A percentile compares a stretch with the other conserved stretches of the same genome.
phyloP scores from a whole-genome alignment of 2,329 filamentous ascomycete species.

The Epichloe brachyelytri region DNA sequence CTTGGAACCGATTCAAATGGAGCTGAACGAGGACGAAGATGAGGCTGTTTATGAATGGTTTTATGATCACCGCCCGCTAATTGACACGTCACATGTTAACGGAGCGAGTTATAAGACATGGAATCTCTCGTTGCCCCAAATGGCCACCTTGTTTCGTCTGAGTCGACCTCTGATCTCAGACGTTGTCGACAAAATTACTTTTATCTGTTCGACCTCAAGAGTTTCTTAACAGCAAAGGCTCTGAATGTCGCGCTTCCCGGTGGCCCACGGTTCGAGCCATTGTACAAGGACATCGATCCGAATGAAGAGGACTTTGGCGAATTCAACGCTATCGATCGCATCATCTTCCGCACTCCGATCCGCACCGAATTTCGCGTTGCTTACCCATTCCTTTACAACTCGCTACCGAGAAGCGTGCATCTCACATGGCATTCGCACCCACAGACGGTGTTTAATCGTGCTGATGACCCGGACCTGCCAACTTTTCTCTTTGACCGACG shows the following conservation, averaged over 20 bases:
- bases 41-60: conserved; percentile 90
- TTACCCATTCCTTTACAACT: conserved; percentile 93
- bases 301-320: conserved; percentile 99
- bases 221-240: conserved; percentile 91
- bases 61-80: conserved; percentile 82
- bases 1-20: conserved; percentile 95
- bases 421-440: conserved; percentile 89
- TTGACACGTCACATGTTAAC: conserved; percentile 89
- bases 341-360: conserved; percentile 93
- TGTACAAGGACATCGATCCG: conserved; percentile 97
- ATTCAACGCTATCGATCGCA: conserved; percentile 98
- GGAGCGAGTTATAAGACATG: conserved; percentile 93
- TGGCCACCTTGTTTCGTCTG: conserved; percentile 87
- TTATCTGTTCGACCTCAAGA: conserved; percentile 90
- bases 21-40: conserved; percentile 89
- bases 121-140: conserved; percentile 87
- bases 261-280: conserved; percentile 86
- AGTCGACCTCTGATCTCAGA: conserved; percentile 87
- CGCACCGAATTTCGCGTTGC: conserved; percentile 92
- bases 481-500: conserved; percentile 97
- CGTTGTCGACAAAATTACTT: conserved; percentile 95
- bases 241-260: conserved; percentile 96
- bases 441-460: conserved; percentile 79
- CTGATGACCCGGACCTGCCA: conserved; percentile 78
- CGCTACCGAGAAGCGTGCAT: conserved; percentile 84